Evolutionary conservation across 441 rosid species (phyloP).

Genomic region (Jatropha multifida): DNA sequence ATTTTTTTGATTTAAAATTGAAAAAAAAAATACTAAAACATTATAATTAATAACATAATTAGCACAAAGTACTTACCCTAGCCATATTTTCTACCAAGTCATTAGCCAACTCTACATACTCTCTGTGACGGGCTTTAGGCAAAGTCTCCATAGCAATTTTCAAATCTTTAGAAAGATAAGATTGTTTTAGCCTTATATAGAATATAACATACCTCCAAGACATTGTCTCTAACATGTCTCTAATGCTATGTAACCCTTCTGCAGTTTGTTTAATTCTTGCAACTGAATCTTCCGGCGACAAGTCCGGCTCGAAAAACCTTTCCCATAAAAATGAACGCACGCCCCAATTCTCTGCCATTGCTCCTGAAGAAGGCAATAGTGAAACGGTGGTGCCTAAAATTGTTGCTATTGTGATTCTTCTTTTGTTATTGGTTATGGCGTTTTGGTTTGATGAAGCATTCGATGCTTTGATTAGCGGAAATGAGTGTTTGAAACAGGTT

Average conservation of each 20-base stretch:
- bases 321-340: slow-evolving; percentile 70
- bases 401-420: slow-evolving; percentile 37
- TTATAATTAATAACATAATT: background rate
- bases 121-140: slow-evolving; percentile 53
- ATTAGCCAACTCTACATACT: slow-evolving; percentile 64
- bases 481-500: slow-evolving; percentile 14
- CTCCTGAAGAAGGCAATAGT: slow-evolving; percentile 21
- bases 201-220: slow-evolving; percentile 93
- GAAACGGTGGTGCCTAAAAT: slow-evolving; percentile 30
- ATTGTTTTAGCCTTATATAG: slow-evolving; percentile 66
- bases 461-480: slow-evolving; percentile 24
- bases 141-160: slow-evolving; percentile 60
- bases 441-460: slow-evolving; percentile 14
- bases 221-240: slow-evolving; percentile 91
- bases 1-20: background rate
- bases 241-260: slow-evolving; percentile 67
- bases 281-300: slow-evolving; percentile 83
- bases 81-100: slow-evolving; percentile 72
- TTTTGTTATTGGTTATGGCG: slow-evolving; percentile 11
- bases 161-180: slow-evolving; percentile 83
- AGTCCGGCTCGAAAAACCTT: slow-evolving; percentile 62
- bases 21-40: background rate
- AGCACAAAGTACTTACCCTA: slow-evolving; percentile 41
- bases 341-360: slow-evolving; percentile 83
- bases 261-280: slow-evolving; percentile 88